Evolutionary conservation across 495 filamentous ascomycete species (phyloP).

Genomic region (Penicillium coffeae): DNA sequence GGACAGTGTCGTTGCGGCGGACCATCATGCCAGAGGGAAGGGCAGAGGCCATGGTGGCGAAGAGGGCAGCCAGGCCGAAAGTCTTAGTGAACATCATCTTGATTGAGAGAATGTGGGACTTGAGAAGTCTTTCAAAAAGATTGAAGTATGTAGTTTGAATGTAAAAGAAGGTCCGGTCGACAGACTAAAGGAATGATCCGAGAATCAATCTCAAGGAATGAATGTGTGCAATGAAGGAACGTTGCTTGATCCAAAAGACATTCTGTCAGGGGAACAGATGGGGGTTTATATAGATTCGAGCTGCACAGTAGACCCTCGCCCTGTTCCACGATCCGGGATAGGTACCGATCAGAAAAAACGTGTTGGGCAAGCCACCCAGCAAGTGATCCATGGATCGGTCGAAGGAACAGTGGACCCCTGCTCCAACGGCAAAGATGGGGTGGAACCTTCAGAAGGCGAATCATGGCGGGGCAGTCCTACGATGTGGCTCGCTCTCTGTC

Average conservation of each 20-base stretch:
- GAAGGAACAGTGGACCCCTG: constrained; percentile 15
- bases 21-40: constrained; percentile 31
- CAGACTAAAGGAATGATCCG: constrained; percentile 22
- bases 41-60: constrained; percentile 36
- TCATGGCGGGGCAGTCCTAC: constrained; percentile 1
- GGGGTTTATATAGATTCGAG: constrained; percentile 20
- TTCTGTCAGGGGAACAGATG: constrained; percentile 12
- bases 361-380: constrained; percentile 16
- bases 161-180: constrained; percentile 20
- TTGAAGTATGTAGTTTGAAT: constrained; percentile 9
- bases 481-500: neutral
- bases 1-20: constrained; percentile 18
- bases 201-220: constrained; percentile 26
- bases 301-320: neutral
- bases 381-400: constrained; percentile 19
- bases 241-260: constrained; percentile 5
- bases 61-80: constrained; percentile 34
- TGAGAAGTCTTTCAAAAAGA: constrained; percentile 11
- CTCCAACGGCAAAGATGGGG: constrained; percentile 11
- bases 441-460: constrained; percentile 8
- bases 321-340: constrained; percentile 11
- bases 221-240: constrained; percentile 5
- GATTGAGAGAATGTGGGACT: constrained; percentile 23
- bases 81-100: constrained; percentile 45
- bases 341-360: constrained; percentile 18